A percentile compares a stretch with the other conserved stretches of the same genome.
Evolutionary conservation across 768 basidiomycete species (phyloP).

Genomic region (Sarcodon sp.): DNA sequence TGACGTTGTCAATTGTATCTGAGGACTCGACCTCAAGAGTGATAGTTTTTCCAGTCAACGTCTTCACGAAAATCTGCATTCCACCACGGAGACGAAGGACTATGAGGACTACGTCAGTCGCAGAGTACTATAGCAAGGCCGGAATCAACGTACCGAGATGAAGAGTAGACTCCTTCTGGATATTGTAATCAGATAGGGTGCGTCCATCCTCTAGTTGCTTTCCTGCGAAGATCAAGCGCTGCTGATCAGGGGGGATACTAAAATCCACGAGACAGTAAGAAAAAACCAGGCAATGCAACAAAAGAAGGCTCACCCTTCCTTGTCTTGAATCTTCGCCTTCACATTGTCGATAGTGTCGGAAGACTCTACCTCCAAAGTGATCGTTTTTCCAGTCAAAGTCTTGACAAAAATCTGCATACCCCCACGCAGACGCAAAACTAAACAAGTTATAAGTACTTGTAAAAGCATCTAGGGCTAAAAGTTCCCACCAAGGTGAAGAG

Average conservation of each 20-base stretch:
- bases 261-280: conserved; percentile 6
- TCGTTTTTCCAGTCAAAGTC: conserved; percentile 82
- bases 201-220: conserved; percentile 90
- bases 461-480: not conserved
- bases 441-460: not conserved
- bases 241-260: conserved; percentile 69
- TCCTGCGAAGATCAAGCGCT: conserved; percentile 85
- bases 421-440: conserved; percentile 81
- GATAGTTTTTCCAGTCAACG: conserved; percentile 83
- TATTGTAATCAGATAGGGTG: conserved; percentile 84
- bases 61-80: conserved; percentile 89
- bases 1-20: conserved; percentile 88
- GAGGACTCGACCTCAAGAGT: conserved; percentile 89
- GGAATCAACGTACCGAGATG: conserved; percentile 28
- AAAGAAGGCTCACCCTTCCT: conserved; percentile 40
- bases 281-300: not conserved
- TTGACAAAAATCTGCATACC: conserved; percentile 83
- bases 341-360: conserved; percentile 84
- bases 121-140: not conserved
- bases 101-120: conserved; percentile 7
- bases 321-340: conserved; percentile 89
- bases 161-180: conserved; percentile 82
- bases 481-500: conserved; percentile 51
- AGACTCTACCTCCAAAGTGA: conserved; percentile 82
- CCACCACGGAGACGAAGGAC: conserved; percentile 83